Base-by-base conservation (phyloP, 768 basidiomycete genomes). In the Trametes maxima region DNA sequence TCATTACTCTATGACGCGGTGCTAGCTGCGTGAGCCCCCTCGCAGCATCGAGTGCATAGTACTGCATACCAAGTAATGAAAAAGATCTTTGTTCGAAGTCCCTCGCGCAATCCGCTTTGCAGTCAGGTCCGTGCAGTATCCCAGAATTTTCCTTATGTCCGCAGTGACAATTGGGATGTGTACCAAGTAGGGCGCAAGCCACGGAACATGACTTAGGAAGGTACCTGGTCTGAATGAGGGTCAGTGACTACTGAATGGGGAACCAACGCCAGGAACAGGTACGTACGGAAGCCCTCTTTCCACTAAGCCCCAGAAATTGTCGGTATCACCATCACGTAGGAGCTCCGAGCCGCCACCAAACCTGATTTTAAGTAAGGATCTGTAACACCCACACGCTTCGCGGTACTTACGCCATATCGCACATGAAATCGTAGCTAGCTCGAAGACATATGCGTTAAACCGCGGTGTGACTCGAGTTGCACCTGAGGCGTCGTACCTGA, bases 371-470 rank as follows among this genome's bases (percentile, higher is more conserved):
- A 13, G 22, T 46, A 21, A 42, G 36, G 17, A 22, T 45, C 8
- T 24, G 59, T 3, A 5, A 4, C 5, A 5, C n/a, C 3, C 19
- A 35, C 1, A 17, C 49, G 19, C 1, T 12, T 28, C 22, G 5
- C 24, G 25, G 22, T n/a, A 25, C 51, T 33, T 37, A 78, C 75
- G 74, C 76, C 58, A 80, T 73, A 53, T 79, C 77, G 17, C 72
- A 74, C 77, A 80, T 78, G 56, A 79, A 71, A 57, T 80, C 79
- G 52, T 75, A 78, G 42, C 78, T 79, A 43, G 14, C 28, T 5
- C 21, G 5, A 2, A 16, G 8, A 13, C 10, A 35, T 33, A 10
- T 16, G 3, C 25, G 5, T 52, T 7, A 6, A 8, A 17, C 24
- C 3, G 37, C n/a, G 13, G 17, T 17, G 19, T 3, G 4, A 14